Evolutionary conservation across 2,329 filamentous ascomycete genomes (phyloP).

Genomic region (Phialophora verrucosa): DNA sequence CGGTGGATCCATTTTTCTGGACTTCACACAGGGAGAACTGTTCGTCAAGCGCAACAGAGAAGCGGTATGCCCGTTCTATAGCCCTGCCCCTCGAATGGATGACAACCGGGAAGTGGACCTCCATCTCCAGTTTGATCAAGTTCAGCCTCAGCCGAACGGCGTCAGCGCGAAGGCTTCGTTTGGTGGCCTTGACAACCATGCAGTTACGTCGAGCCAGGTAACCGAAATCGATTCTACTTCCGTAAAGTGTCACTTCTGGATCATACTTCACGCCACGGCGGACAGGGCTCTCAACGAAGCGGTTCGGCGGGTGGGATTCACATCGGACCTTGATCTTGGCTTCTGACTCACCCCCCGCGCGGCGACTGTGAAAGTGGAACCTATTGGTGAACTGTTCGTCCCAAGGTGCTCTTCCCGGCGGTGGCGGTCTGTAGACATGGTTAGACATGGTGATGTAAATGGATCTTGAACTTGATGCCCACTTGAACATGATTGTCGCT

Average conservation of each 20-base stretch:
- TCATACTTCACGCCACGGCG: conserved; percentile 31
- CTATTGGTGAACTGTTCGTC: conserved; percentile 13
- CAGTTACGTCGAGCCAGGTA: conserved; percentile 24
- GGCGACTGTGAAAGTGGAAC: conserved; percentile 25
- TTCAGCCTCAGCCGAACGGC: conserved; percentile 50
- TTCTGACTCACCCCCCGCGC: conserved; percentile 1
- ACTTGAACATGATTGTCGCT: conserved; percentile 62
- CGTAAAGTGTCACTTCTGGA: conserved; percentile 31
- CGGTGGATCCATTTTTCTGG: conserved; percentile 9
- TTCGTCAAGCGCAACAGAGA: conserved; percentile 38
- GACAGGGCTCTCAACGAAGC: conserved; percentile 29
- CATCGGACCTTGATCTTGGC: conserved; percentile 24
- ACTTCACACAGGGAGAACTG: conserved; percentile 32
- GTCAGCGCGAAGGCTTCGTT: conserved; percentile 31
- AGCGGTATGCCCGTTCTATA: conserved; percentile 35
- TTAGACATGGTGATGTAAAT: conserved; percentile 47
- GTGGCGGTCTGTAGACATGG: conserved; percentile 45
- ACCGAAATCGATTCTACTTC: conserved; percentile 36
- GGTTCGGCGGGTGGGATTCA: conserved; percentile 9
- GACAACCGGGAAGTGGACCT: conserved; percentile 49
- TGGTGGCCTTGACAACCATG: conserved; percentile 34
- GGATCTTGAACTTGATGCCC: conserved; percentile 47
- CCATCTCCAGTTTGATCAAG: conserved; percentile 48
- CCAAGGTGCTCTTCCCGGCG: conserved; percentile 44
- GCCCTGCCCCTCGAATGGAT: conserved; percentile 29